phyloP scores from a whole-genome alignment of 169 alveolate genomes.

The Amoebophrya sp. region DNA sequence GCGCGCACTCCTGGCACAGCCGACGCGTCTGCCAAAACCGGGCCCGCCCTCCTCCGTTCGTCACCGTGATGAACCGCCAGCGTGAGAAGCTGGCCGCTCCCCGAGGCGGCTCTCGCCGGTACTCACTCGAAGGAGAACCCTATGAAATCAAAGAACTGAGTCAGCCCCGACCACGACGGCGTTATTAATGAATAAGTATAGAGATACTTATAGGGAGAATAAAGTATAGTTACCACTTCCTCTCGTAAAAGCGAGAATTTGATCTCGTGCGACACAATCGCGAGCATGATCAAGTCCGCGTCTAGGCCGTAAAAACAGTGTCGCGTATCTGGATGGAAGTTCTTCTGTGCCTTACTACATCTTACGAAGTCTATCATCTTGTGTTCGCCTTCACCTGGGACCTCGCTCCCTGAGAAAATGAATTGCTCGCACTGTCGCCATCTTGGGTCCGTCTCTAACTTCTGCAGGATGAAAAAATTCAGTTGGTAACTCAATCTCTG shows the following conservation, averaged over 20 bases:
- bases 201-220: too few species aligned
- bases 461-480: conserved; percentile 73
- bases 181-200: too few species aligned
- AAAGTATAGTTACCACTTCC: too few species aligned
- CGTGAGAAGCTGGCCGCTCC: too few species aligned
- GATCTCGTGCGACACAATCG: conserved; percentile 85
- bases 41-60: too few species aligned
- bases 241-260: conserved; percentile 79
- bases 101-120: too few species aligned
- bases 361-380: conserved; percentile 93
- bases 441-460: conserved; percentile 70
- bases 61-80: too few species aligned
- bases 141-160: too few species aligned
- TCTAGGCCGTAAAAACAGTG: conserved; percentile 99
- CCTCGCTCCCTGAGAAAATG: conserved; percentile 90
- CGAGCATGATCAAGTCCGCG: conserved; percentile 80
- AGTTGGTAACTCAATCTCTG: conserved; percentile 62
- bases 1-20: too few species aligned
- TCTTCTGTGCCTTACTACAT: conserved; percentile 53
- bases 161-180: too few species aligned
- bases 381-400: conserved; percentile 95
- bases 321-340: conserved; percentile 69
- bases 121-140: too few species aligned
- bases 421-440: conserved; percentile 81
- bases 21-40: too few species aligned